Evolutionary conservation across 1,139 yeast species (phyloP), one percentile per base, ranked within the genome.

Genomic region (Pichia sp.): DNA sequence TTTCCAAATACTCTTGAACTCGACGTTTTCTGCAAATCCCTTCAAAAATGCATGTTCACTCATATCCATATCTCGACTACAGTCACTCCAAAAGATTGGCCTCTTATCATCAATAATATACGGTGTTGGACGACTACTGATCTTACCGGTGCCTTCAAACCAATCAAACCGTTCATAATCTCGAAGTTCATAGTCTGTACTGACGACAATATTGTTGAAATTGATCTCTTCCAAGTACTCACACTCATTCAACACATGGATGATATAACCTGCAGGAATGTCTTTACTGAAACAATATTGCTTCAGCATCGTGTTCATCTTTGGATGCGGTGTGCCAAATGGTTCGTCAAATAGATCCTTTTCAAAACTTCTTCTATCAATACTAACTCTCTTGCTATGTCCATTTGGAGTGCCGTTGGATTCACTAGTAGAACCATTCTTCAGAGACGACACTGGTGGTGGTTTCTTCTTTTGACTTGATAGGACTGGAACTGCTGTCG

Each of bases 251-350:
- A 85, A 60, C 39, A 85, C 59, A 61, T 83, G 89, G 28, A 85
- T 61, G 8, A 85, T 58, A 56, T 79, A 77, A 0, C 93, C 94
- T 40, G 82, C 67, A 1, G 94, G 94, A 5, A 85, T 58, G 63
- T 85, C 94, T 55, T 73, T 78, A 17, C 81, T 73, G 20, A 75
- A 69, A 3, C 85, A 73, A 59, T 82, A 83, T 58, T 75, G 80
- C 44, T 72, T 58, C 36, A 85, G 61, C 53, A 78, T 79, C 53
- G 76, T 74, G 59, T 80, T 83, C 40, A 82, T 80, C 34, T 67
- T 62, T 3, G 91, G 93, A 60, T 85, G 91, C 10, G 63, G 58
- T 1, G 64, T 55, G 2, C 58, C 49, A 51, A 60, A 68, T 9
- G 73, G 72, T 21, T 15, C 14, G 40, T 31, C 10, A 10, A 19